Evolutionary conservation across 495 filamentous ascomycete genomes (phyloP).

Genomic region (Geoglossum glabrum): DNA sequence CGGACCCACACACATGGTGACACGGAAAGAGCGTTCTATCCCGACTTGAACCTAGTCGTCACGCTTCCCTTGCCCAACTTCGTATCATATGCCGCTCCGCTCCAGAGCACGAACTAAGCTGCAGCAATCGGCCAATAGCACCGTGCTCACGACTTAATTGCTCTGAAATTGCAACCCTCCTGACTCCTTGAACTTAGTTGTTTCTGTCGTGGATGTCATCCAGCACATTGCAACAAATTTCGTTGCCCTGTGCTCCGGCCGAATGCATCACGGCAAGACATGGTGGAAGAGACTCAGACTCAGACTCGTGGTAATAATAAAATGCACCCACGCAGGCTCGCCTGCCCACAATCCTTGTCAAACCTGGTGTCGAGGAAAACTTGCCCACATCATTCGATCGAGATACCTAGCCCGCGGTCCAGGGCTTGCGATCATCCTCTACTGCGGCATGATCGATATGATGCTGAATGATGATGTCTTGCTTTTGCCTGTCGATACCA

Average conservation of each 20-base stretch:
- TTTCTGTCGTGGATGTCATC: background rate
- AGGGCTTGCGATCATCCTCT: background rate
- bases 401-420: background rate
- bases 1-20: constrained; percentile 3
- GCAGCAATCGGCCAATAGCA: constrained; percentile 1
- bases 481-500: background rate
- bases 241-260: constrained; percentile 1
- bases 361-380: background rate
- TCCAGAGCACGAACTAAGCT: background rate
- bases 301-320: background rate
- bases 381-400: background rate
- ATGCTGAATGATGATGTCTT: background rate
- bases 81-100: constrained; percentile 2
- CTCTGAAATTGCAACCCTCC: constrained; percentile 2
- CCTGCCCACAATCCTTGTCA: background rate
- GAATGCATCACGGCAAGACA: constrained; percentile 1
- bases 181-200: background rate
- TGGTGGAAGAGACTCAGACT: background rate
- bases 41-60: background rate
- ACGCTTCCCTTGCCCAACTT: constrained; percentile 1
- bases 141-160: background rate
- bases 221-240: background rate
- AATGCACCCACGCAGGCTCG: background rate
- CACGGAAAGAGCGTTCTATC: background rate
- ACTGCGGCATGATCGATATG: background rate